These are phyloP conservation scores for Craspedostauros australis DNA, from an alignment of 108 stramenopile species.

Conservation along the genomic window DNA sequence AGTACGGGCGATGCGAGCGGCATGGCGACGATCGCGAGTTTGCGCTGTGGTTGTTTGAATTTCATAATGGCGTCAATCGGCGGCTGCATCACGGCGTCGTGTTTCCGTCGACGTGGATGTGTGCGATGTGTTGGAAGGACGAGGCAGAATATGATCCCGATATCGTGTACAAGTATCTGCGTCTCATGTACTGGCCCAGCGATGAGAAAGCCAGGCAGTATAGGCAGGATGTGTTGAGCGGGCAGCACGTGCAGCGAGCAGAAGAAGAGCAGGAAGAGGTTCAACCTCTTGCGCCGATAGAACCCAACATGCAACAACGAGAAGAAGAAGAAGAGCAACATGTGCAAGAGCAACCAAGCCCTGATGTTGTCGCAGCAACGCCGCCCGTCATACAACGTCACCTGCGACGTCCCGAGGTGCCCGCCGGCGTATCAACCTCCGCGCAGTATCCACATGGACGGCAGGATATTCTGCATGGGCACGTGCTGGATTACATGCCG, in stretches of 20 bases:
- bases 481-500: too few species aligned
- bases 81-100: conserved; percentile 20
- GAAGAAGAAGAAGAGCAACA: too few species aligned
- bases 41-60: conserved; percentile 39
- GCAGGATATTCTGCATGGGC: too few species aligned
- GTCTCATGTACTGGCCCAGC: conserved; percentile 21
- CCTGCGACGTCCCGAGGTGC: too few species aligned
- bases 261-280: neutral
- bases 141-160: conserved; percentile 42
- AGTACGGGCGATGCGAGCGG: conserved; percentile 29
- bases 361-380: too few species aligned
- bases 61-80: conserved; percentile 35
- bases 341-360: too few species aligned
- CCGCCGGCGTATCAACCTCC: too few species aligned
- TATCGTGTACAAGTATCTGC: conserved; percentile 16
- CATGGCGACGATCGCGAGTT: conserved; percentile 13
- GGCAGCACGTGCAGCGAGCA: neutral
- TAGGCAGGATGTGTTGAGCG: neutral
- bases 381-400: too few species aligned
- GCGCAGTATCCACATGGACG: too few species aligned
- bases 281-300: neutral
- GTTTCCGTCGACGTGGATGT: conserved; percentile 42
- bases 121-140: conserved; percentile 39
- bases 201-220: neutral
- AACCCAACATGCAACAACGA: neutral